Conservation (phyloP, 345 rosid genomes). For the Populus euphratica region DNA sequence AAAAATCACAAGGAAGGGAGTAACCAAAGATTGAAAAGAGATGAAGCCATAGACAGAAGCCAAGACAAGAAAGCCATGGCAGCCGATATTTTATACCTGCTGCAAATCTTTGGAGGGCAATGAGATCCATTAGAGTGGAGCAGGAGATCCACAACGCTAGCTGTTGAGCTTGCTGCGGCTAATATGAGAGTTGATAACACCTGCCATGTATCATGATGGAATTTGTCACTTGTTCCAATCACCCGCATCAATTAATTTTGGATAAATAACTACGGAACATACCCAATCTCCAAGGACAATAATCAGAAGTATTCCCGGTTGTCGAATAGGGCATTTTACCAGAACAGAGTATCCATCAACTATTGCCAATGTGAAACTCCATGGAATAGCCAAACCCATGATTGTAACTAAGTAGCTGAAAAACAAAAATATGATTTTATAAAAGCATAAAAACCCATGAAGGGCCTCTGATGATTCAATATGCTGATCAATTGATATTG, state of each 20-base stretch:
- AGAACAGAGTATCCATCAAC: slow-evolving; percentile 74
- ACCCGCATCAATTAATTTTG: neutral
- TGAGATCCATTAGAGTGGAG: slow-evolving; percentile 29
- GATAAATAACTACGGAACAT: neutral
- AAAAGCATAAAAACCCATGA: neutral
- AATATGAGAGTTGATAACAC: slow-evolving; percentile 64
- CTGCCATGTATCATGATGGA: slow-evolving; percentile 30
- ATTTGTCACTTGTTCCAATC: neutral
- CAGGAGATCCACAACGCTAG: slow-evolving; percentile 73
- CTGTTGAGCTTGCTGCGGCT: slow-evolving; percentile 77
- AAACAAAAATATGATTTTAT: neutral
- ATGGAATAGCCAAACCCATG: slow-evolving; percentile 87
- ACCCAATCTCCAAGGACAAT: slow-evolving; percentile 87
- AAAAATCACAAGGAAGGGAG: slow-evolving; percentile 60
- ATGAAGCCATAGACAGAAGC: slow-evolving; percentile 69
- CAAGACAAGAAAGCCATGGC: slow-evolving; percentile 86
- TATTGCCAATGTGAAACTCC: slow-evolving; percentile 77
- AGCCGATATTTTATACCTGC: slow-evolving; percentile 75
- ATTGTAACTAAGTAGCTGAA: slow-evolving; percentile 76
- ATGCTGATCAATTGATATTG: neutral
- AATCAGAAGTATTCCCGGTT: slow-evolving; percentile 51
- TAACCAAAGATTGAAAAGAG: slow-evolving; percentile 82
- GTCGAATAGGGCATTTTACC: slow-evolving; percentile 57
- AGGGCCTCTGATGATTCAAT: neutral
- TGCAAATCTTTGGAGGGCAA: slow-evolving; percentile 56